Evolutionary conservation across 2,329 filamentous ascomycete genomes (phyloP), one percentile per base, ranked within the genome.

Genomic region (Penicillium sp.): DNA sequence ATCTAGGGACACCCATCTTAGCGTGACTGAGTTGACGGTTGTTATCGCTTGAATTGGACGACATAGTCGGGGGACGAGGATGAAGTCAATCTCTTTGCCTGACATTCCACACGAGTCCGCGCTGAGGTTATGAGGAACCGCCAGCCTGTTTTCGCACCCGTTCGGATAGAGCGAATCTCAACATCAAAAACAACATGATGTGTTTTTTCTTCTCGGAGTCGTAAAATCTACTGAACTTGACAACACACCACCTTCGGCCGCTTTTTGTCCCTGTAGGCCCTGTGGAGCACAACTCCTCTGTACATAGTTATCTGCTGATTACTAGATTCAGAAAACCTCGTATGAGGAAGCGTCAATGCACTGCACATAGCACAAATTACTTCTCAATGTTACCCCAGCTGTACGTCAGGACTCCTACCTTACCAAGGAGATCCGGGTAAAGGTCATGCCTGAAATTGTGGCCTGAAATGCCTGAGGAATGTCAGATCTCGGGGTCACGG

Each of bases 401-500:
- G 22, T 22, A 3, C 22, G 22, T 4, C 22, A 1, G 22, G 3
- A 22, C 22, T 22, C 22, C 22, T 22, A 22, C 3, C 22, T 22
- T 22, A 22, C 22, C 22, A 22, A 22, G 22, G 22, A 31, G n/a
- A 40, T 40, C 19, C 13, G 43, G 27, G 22, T 10, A 46, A 16
- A 7, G 3, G 16, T 31, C 16, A 14, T 46, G 43, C 43, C 31
- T 50, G 31, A 50, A 22, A 22, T 24, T 14, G n/a, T n/a, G 31
- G 27, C 18, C 19, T 36, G 35, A 0, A 14, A 18, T 58, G 55
- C 55, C 55, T 58, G 35, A 41, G 35, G 14, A 55, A 63, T 59
- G 9, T n/a, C 16, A 27, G n/a, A 22, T 13, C n/a, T 46, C 18
- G 7, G 41, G 49, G 52, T 65, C 64, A 65, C 64, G 62, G 58